Percentiles rank a stretch among this genome's conserved stretches.
These are phyloP conservation scores for Apiotrichum siamense DNA, from an alignment of 1,284 basidiomycete genomes.

Conservation along the genomic window DNA sequence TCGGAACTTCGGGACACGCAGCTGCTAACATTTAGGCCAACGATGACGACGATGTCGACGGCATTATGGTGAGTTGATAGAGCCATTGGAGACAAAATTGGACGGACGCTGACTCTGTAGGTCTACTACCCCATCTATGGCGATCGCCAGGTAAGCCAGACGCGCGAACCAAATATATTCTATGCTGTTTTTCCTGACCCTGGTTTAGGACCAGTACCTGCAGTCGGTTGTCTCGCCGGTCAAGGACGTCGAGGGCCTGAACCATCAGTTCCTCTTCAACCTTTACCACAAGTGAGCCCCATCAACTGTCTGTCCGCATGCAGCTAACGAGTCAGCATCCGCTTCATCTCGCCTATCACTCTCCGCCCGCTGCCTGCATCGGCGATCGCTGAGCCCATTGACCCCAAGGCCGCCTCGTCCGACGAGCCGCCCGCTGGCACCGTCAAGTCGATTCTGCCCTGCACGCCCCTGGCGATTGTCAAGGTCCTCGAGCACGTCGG, in stretches of 20 bases:
- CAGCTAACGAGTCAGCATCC: conserved; percentile 54
- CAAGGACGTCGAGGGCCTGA: conserved; percentile 95
- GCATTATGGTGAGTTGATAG: conserved; percentile 74
- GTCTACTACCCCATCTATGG: conserved; percentile 93
- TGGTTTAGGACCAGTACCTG: conserved; percentile 80
- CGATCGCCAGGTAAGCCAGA: conserved; percentile 61
- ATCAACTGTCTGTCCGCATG: neutral
- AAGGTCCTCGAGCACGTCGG: conserved; percentile 87
- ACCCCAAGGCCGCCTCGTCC: conserved; percentile 17
- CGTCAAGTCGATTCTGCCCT: conserved; percentile 72
- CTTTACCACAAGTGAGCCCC: conserved; percentile 84
- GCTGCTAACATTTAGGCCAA: conserved; percentile 58
- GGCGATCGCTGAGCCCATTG: conserved; percentile 34
- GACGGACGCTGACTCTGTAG: conserved; percentile 46
- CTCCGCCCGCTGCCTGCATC: conserved; percentile 43
- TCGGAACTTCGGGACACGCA: conserved; percentile 2
- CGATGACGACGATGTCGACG: conserved; percentile 74
- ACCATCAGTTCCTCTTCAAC: conserved; percentile 95
- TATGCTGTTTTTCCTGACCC: conserved; percentile 29
- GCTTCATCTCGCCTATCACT: conserved; percentile 52
- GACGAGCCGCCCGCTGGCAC: conserved; percentile 59
- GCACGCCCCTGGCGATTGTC: conserved; percentile 92
- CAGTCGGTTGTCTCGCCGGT: conserved; percentile 73
- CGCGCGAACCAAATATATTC: too few relatives aligned
- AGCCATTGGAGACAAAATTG: neutral